These are phyloP conservation scores for Yamadazyma philogaea DNA, from an alignment of 805 yeast genomes.

Conservation along the genomic window DNA sequence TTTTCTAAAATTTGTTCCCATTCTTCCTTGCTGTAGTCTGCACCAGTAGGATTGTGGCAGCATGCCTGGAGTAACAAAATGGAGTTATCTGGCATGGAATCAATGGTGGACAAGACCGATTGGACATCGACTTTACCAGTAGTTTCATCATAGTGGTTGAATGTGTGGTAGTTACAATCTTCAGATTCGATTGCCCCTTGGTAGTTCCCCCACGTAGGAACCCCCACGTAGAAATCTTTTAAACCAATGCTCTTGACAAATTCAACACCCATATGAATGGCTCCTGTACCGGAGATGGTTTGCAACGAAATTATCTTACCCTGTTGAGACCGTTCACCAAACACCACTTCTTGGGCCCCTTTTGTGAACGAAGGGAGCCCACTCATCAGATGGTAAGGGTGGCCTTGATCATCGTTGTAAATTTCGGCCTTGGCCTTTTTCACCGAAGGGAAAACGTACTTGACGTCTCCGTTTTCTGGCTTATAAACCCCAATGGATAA, in stretches of 20 bases:
- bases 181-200: constrained; percentile 30
- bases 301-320: constrained; percentile 35
- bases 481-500: constrained; percentile 47
- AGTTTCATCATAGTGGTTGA: constrained; percentile 29
- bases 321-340: constrained; percentile 28
- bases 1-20: constrained; percentile 32
- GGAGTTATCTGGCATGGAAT: constrained; percentile 28
- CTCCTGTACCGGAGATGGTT: constrained; percentile 42
- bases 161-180: constrained; percentile 26
- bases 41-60: constrained; percentile 47
- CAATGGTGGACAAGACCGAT: constrained; percentile 23
- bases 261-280: constrained; percentile 36
- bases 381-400: constrained; percentile 41
- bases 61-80: constrained; percentile 41
- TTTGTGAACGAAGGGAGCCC: constrained; percentile 38
- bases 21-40: constrained; percentile 35
- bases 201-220: constrained; percentile 42
- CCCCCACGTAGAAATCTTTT: constrained; percentile 31
- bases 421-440: constrained; percentile 33
- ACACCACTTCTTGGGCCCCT: constrained; percentile 34
- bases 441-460: constrained; percentile 38
- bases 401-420: constrained; percentile 38
- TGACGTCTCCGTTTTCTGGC: constrained; percentile 33
- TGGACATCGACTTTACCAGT: constrained; percentile 30
- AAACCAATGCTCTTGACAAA: constrained; percentile 26